Base-by-base conservation (phyloP, 1,284 basidiomycete genomes). In the Ceratobasidium sp. region DNA sequence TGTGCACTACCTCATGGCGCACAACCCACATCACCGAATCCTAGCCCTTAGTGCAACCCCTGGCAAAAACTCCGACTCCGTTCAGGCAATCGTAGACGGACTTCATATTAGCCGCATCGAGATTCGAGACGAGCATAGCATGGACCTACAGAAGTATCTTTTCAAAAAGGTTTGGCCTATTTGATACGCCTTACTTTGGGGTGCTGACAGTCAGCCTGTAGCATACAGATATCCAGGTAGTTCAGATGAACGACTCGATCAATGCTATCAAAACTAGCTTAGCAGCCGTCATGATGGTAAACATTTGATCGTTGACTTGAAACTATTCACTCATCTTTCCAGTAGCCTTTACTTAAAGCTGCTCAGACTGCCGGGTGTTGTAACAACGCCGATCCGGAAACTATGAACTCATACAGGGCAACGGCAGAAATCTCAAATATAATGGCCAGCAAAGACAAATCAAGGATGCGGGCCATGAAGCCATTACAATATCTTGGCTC, bases 101-200 rank as follows among this genome's bases (percentile, higher is more conserved):
- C 84, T 99, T n/a, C 98, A 99, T 80, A 98, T 99, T 76, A 95
- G 95, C 77, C 89, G 91, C 71, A 97, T 99, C 76, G 97, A 99
- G 80, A 95, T 98, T 74, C 87, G 98, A 67, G 91, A 97, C 78
- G 98, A 98, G 79, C 87, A 91, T 72, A 96, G 95, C 76, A 82
- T 96, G 47, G 98, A 99, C 81, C 86, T 99, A 46, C 87, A 88
- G 75, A 87, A 87, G 54, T 99, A 98, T 80, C 88, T 97, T 77
- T 91, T 96, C 80, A 89, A 93, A 76, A 99, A 99, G 86, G 93
- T 89, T 23, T 8, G n/a, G 11, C 3, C n/a, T 47, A 14, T 44
- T 66, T 41, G 30, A 30, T 23, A 18, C 14, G 30, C 23, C 38
- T n/a, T 35, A 21, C 28, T 54, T n/a, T 7, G n/a, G 26, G 6